A percentile compares a stretch with the other conserved stretches of the same genome.
Evolutionary conservation across 2,329 filamentous ascomycete genomes (phyloP).

Genomic region (Clonostachys byssicola): DNA sequence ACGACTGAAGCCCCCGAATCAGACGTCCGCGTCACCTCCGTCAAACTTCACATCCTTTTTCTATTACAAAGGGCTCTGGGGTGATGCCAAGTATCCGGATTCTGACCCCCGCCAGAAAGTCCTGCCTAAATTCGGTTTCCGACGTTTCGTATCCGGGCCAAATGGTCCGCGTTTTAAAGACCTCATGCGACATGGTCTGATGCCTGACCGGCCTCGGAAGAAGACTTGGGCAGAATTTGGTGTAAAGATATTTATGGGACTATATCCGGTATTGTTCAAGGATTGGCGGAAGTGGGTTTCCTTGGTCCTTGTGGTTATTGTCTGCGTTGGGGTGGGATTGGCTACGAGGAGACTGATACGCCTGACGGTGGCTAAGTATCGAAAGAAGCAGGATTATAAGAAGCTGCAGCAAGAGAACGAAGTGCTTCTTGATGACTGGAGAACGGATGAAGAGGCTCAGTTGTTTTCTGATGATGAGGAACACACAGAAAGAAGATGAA

Average conservation of each 20-base stretch:
- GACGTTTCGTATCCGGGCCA: constrained; percentile 22
- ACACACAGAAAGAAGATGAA: too few relatives aligned
- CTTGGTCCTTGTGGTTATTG: constrained; percentile 1
- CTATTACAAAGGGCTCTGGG: constrained; percentile 24
- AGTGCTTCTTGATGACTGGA: too few relatives aligned
- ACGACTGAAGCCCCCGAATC: constrained; percentile 5
- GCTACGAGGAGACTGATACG: background rate
- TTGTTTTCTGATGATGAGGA: too few relatives aligned
- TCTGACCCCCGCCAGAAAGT: constrained; percentile 21
- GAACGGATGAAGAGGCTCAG: too few relatives aligned
- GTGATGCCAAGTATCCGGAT: constrained; percentile 19
- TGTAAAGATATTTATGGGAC: constrained; percentile 15
- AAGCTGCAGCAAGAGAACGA: too few relatives aligned
- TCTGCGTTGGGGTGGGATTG: background rate
- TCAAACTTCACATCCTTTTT: constrained; percentile 15
- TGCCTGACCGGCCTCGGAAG: constrained; percentile 15
- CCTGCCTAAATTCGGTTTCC: constrained; percentile 20
- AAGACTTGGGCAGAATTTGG: constrained; percentile 20
- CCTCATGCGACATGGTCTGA: constrained; percentile 22
- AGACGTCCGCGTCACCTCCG: background rate
- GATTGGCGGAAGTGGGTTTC: constrained; percentile 25
- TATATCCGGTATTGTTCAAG: constrained; percentile 23
- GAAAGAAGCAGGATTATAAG: too few relatives aligned
- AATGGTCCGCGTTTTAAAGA: constrained; percentile 23
- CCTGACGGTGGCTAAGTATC: too few relatives aligned